A percentile compares a stretch with the other conserved stretches of the same genome.
Evolutionary conservation across 495 filamentous ascomycete species (phyloP).

Genomic region (Glutinoglossum americanum): DNA sequence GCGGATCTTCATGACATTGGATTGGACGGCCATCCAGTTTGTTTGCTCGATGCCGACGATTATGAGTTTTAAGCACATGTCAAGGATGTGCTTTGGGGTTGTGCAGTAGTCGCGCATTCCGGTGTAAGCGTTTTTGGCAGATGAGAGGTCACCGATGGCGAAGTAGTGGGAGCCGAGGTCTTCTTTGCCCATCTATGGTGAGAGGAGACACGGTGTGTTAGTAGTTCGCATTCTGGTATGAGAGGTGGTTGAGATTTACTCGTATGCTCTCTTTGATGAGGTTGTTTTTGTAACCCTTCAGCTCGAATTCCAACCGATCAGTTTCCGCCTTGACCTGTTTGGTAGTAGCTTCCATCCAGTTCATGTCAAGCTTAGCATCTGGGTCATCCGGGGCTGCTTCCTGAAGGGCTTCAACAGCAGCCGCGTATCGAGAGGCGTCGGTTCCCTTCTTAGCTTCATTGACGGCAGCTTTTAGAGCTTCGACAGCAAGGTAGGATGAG

Average conservation of each 20-base stretch:
- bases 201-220: background rate
- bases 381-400: constrained; percentile 43
- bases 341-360: constrained; percentile 44
- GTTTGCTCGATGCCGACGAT: constrained; percentile 43
- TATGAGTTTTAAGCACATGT: constrained; percentile 48
- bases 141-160: constrained; percentile 34
- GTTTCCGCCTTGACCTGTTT: constrained; percentile 43
- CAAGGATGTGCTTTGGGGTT: constrained; percentile 43
- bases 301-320: constrained; percentile 53
- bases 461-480: constrained; percentile 62
- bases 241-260: constrained; percentile 24
- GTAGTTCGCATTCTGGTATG: background rate
- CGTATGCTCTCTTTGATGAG: constrained; percentile 93
- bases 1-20: constrained; percentile 46
- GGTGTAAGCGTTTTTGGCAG: constrained; percentile 43
- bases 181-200: constrained; percentile 48
- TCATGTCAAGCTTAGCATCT: constrained; percentile 40
- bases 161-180: constrained; percentile 51
- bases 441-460: constrained; percentile 55
- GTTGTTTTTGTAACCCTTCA: constrained; percentile 93
- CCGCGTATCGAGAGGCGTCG: constrained; percentile 48
- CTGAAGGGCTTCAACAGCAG: constrained; percentile 40
- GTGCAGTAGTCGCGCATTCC: constrained; percentile 61
- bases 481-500: constrained; percentile 53
- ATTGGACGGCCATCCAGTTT: constrained; percentile 42